A percentile compares a stretch with the other conserved stretches of the same genome.
Evolutionary conservation across 805 yeast species (phyloP).

Genomic region (Candida cerambycidarum): DNA sequence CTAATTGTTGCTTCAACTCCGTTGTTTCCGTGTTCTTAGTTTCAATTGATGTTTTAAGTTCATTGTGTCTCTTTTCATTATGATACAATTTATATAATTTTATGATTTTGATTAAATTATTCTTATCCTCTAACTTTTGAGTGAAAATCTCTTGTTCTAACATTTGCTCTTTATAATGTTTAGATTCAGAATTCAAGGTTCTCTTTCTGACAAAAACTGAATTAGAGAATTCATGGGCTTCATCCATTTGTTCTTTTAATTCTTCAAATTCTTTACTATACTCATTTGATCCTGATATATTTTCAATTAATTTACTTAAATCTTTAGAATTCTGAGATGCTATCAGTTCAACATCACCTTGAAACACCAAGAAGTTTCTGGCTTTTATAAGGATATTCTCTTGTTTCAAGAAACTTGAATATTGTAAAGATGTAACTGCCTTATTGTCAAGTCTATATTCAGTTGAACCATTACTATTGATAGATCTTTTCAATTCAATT

Average conservation of each 20-base stretch:
- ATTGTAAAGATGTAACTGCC: conserved; percentile 61
- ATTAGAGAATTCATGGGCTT: conserved; percentile 62
- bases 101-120: conserved; percentile 45
- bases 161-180: conserved; percentile 74
- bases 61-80: conserved; percentile 44
- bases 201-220: conserved; percentile 67
- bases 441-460: conserved; percentile 66
- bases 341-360: conserved; percentile 93
- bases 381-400: conserved; percentile 89
- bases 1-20: conserved; percentile 26
- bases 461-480: conserved; percentile 58
- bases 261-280: conserved; percentile 63
- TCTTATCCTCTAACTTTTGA: conserved; percentile 49
- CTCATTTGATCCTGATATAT: conserved; percentile 79
- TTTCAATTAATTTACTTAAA: conserved; percentile 72
- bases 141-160: conserved; percentile 70
- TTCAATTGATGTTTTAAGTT: conserved; percentile 28
- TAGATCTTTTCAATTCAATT: conserved; percentile 61
- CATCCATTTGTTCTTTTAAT: conserved; percentile 62
- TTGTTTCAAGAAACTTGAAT: conserved; percentile 60
- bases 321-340: conserved; percentile 85
- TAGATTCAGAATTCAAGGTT: conserved; percentile 68
- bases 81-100: conserved; percentile 68
- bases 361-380: conserved; percentile 88
- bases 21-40: conserved; percentile 38